Evolutionary conservation across 2,329 filamentous ascomycete species (phyloP).

Genomic region (Arthrobotrys sinensis): DNA sequence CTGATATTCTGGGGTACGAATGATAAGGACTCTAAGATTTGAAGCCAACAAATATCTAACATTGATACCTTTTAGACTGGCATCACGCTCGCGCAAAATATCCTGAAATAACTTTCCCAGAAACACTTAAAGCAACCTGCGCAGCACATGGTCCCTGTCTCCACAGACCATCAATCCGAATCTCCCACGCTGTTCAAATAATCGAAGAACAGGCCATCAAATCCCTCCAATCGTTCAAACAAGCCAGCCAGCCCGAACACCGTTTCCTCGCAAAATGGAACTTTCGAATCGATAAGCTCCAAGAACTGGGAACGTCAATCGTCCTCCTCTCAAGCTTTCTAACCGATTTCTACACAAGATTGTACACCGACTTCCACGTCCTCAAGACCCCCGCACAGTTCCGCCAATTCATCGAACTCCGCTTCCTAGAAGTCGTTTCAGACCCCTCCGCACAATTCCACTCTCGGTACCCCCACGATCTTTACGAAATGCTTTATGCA

Average conservation of each 20-base stretch:
- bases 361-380: constrained; percentile 24
- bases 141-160: constrained; percentile 17
- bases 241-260: constrained; percentile 19
- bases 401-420: constrained; percentile 15
- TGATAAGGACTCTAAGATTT: too few relatives aligned
- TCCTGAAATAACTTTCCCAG: constrained; percentile 43
- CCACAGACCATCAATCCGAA: constrained; percentile 18
- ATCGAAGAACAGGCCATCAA: constrained; percentile 37
- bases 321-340: constrained; percentile 6
- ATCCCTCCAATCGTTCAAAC: background rate
- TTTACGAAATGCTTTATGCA: constrained; percentile 9
- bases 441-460: background rate
- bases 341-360: constrained; percentile 15
- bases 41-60: too few relatives aligned
- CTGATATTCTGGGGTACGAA: constrained; percentile 37
- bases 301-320: constrained; percentile 21
- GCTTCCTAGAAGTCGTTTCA: constrained; percentile 21
- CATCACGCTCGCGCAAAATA: constrained; percentile 22
- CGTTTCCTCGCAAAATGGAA: constrained; percentile 39
- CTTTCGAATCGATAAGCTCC: background rate
- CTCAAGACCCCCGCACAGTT: constrained; percentile 32
- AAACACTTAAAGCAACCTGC: constrained; percentile 26
- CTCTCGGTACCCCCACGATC: constrained; percentile 3
- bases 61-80: constrained; percentile 26
- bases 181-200: constrained; percentile 1